Evolutionary conservation across 179 eudicot species (phyloP).

Genomic region (Patellifolia procumbens): DNA sequence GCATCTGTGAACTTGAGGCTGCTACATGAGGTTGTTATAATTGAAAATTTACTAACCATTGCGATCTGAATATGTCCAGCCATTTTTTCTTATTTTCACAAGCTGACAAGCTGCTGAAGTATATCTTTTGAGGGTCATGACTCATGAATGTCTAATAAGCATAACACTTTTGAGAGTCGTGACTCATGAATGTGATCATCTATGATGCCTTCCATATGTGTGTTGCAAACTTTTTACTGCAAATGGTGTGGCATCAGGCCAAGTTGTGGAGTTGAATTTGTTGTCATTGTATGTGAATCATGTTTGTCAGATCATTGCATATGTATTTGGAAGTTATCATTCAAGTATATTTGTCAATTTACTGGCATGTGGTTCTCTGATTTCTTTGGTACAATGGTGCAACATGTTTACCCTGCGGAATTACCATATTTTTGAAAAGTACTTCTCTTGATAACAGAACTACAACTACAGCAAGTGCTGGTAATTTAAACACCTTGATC

Average conservation of each 20-base stretch:
- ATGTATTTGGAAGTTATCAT: neutral
- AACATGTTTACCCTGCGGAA: neutral
- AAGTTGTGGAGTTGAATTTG: neutral
- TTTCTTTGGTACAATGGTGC: neutral
- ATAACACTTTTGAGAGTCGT: neutral
- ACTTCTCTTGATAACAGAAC: neutral
- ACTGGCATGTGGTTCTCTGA: neutral
- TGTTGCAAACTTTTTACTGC: neutral
- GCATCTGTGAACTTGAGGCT: neutral
- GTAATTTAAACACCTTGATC: neutral
- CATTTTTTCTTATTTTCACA: no score
- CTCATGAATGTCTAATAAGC: no score
- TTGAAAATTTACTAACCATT: neutral
- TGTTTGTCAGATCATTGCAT: neutral
- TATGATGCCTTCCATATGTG: neutral
- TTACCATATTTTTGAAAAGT: neutral
- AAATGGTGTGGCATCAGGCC: neutral
- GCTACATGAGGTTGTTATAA: neutral
- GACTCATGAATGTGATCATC: neutral
- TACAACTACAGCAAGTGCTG: neutral
- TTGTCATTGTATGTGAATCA: neutral
- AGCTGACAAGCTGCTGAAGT: no score
- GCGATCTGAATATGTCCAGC: no score
- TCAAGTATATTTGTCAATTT: neutral
- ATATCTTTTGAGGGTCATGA: neutral